A percentile compares a stretch with the other conserved stretches of the same genome.
Evolutionary conservation across 495 filamentous ascomycete species (phyloP).

Genomic region (Daldinia grandis): DNA sequence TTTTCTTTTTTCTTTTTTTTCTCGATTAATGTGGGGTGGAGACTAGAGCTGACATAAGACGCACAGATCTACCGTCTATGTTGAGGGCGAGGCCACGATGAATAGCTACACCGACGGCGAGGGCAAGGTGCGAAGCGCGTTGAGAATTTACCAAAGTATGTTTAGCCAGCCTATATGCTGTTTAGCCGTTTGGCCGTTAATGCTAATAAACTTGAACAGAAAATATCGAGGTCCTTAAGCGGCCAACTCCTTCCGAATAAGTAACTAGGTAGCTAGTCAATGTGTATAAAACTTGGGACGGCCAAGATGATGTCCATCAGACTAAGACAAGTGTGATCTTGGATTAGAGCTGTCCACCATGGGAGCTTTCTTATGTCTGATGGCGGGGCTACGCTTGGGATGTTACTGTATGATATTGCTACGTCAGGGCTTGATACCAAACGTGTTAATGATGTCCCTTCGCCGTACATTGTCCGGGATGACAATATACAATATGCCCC

Average conservation of each 20-base stretch:
- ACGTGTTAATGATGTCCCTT: conserved; percentile 1
- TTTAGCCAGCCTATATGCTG: not conserved
- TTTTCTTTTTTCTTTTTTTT: not conserved
- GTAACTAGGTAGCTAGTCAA: not conserved
- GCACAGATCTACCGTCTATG: conserved; percentile 63
- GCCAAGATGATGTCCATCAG: not conserved
- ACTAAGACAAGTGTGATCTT: not conserved
- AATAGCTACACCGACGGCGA: conserved; percentile 68
- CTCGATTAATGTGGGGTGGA: not conserved
- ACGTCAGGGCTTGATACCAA: conserved; percentile 36
- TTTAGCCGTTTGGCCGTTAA: not conserved
- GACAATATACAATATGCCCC: not conserved
- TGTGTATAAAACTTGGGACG: not conserved
- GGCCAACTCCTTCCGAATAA: conserved; percentile 43
- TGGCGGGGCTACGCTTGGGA: conserved; percentile 19
- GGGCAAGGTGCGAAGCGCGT: conserved; percentile 61
- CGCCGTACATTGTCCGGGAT: not conserved
- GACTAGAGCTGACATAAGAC: conserved; percentile 5
- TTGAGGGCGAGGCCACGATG: conserved; percentile 78
- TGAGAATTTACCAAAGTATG: conserved; percentile 81
- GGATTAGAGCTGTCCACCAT: conserved; percentile 29
- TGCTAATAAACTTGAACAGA: conserved; percentile 49
- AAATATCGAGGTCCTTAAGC: conserved; percentile 67
- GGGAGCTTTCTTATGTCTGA: conserved; percentile 31
- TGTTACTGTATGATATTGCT: conserved; percentile 34